Evolutionary conservation across 2,329 filamentous ascomycete genomes (phyloP).

Genomic region (Aspergillus novoparasiticus): DNA sequence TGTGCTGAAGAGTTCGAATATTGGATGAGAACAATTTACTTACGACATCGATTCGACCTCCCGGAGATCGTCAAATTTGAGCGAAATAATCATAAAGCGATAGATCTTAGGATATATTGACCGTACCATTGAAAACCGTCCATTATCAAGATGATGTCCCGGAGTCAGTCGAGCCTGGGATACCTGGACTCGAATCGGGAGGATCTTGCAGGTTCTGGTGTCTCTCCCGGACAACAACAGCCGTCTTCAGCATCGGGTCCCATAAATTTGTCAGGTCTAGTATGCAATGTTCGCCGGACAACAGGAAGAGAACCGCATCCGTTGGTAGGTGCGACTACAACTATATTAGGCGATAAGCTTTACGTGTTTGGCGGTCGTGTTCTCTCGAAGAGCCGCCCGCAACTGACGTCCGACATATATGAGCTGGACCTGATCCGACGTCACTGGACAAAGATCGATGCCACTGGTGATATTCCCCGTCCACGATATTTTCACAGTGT

Average conservation of each 20-base stretch:
- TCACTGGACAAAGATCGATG: conserved; percentile 90
- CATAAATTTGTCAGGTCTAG: conserved; percentile 66
- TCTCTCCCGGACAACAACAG: conserved; percentile 32
- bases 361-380: conserved; percentile 95
- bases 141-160: conserved; percentile 36
- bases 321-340: conserved; percentile 91
- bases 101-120: conserved; percentile 1
- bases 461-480: conserved; percentile 80
- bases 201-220: conserved; percentile 31
- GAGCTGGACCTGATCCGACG: conserved; percentile 87
- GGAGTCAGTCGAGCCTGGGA: conserved; percentile 44
- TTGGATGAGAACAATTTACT: conserved; percentile 1
- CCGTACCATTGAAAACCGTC: conserved; percentile 7
- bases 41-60: neutral
- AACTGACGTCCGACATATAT: conserved; percentile 87
- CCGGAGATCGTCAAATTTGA: neutral
- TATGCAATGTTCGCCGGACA: conserved; percentile 74
- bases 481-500: conserved; percentile 97
- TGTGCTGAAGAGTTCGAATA: conserved; percentile 7
- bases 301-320: conserved; percentile 90
- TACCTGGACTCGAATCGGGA: conserved; percentile 36
- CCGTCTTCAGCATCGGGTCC: conserved; percentile 43
- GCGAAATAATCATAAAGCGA: neutral
- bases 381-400: conserved; percentile 79
- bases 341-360: conserved; percentile 89